These are phyloP conservation scores for Kluyveromyces siamensis DNA, from an alignment of 805 yeast species.

Conservation along the genomic window DNA sequence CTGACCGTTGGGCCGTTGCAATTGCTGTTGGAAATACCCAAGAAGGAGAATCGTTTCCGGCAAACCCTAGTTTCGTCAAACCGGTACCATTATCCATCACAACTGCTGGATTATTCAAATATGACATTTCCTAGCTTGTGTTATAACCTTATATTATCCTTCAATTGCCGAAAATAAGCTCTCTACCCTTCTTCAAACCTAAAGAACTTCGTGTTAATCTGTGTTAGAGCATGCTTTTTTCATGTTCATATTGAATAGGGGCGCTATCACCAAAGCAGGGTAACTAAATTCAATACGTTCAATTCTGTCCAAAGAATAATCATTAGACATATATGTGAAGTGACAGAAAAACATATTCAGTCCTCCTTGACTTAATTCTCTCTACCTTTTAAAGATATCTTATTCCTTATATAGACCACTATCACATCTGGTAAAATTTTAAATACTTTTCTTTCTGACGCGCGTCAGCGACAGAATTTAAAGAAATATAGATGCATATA, in stretches of 20 bases:
- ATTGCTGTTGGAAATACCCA: conserved; percentile 97
- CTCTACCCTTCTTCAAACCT: neutral
- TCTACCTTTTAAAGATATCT: too few relatives aligned
- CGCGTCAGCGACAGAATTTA: neutral
- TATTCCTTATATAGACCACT: too few relatives aligned
- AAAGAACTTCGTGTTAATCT: neutral
- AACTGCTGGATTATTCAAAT: conserved; percentile 79
- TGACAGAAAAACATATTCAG: too few relatives aligned
- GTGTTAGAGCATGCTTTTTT: neutral
- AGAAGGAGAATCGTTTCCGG: conserved; percentile 97
- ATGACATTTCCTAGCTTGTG: conserved; percentile 35
- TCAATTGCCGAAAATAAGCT: neutral
- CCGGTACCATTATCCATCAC: conserved; percentile 99
- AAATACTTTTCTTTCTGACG: neutral
- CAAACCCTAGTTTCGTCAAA: conserved; percentile 92
- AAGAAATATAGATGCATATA: neutral
- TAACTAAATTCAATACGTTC: neutral
- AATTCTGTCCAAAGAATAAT: too few relatives aligned
- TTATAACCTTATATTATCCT: neutral
- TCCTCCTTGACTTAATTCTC: too few relatives aligned
- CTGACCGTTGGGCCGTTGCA: conserved; percentile 48
- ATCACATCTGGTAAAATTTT: too few relatives aligned
- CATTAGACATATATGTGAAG: too few relatives aligned
- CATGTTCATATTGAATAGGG: neutral
- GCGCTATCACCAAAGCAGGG: neutral